Conservation (phyloP, 495 filamentous ascomycete species). For the Chaetomium tenue region DNA sequence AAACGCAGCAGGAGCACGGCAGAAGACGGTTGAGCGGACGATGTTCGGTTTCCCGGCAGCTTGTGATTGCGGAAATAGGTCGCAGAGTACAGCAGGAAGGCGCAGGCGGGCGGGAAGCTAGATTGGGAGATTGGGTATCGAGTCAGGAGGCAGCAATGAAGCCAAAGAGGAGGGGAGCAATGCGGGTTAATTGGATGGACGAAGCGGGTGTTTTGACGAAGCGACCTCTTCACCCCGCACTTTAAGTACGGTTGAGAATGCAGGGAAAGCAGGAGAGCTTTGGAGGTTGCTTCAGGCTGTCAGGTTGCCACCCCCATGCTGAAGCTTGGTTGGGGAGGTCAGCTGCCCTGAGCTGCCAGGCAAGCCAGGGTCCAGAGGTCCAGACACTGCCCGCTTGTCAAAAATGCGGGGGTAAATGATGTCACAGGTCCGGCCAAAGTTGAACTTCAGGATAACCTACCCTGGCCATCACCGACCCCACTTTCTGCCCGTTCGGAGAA, state of each 20-base stretch:
- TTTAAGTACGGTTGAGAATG: constrained; percentile 21
- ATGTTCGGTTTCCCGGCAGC: background rate
- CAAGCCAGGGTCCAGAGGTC: constrained; percentile 9
- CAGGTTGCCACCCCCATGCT: background rate
- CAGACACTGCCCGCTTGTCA: background rate
- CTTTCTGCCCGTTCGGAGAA: constrained; percentile 16
- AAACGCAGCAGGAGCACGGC: constrained; percentile 20
- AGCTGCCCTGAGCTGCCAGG: constrained; percentile 17
- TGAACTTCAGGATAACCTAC: too few species aligned
- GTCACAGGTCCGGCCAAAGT: constrained; percentile 26
- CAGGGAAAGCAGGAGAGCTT: constrained; percentile 13
- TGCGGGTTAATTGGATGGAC: constrained; percentile 35
- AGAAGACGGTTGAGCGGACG: constrained; percentile 13
- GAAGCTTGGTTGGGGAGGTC: constrained; percentile 2
- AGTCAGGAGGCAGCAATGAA: constrained; percentile 7
- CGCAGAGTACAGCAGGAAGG: constrained; percentile 4
- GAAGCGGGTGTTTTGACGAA: constrained; percentile 21
- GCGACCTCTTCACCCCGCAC: constrained; percentile 35
- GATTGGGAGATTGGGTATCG: constrained; percentile 12
- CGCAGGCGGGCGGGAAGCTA: constrained; percentile 11
- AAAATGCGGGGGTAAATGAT: constrained; percentile 33
- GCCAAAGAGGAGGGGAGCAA: constrained; percentile 30
- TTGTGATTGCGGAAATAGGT: constrained; percentile 17
- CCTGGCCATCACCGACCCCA: background rate
- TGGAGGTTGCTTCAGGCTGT: constrained; percentile 13